These are phyloP conservation scores for Chloropicon primus DNA, from an alignment of 139 green algal genomes.

Conservation along the genomic window DNA sequence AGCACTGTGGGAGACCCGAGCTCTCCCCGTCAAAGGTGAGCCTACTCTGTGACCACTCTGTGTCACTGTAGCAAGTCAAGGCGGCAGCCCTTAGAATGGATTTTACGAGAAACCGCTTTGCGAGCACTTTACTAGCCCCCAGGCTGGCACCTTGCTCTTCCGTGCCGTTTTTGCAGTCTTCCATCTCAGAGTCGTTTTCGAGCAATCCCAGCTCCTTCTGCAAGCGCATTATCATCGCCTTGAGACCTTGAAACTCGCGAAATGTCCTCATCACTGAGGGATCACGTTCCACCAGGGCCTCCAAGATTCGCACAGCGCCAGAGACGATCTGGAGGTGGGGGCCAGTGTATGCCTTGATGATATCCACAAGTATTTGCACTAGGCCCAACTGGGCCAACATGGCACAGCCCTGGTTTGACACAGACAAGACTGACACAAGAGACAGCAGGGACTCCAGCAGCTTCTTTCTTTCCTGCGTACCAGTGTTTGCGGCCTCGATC, in stretches of 20 bases:
- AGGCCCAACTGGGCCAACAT: constrained; percentile 70
- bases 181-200: not conserved
- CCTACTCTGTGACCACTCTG: constrained; percentile 18
- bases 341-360: constrained; percentile 51
- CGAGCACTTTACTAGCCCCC: not conserved
- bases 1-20: constrained; percentile 33
- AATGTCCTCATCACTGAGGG: constrained; percentile 48
- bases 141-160: not conserved
- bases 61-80: constrained; percentile 58
- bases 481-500: not conserved
- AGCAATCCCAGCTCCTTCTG: constrained; percentile 34
- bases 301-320: constrained; percentile 56
- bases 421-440: constrained; percentile 54
- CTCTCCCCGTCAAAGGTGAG: constrained; percentile 12
- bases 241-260: constrained; percentile 65
- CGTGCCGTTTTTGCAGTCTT: constrained; percentile 14
- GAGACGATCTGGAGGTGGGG: constrained; percentile 35
- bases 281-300: constrained; percentile 78
- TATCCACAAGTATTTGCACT: constrained; percentile 62
- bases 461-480: not conserved
- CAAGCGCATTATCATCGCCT: constrained; percentile 51
- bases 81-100: constrained; percentile 68
- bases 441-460: constrained; percentile 74
- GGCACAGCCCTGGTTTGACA: constrained; percentile 45
- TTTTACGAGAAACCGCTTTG: constrained; percentile 67